Evolutionary conservation across 805 yeast species (phyloP), one percentile per base, ranked within the genome.

Genomic region (Candida sithepensis): DNA sequence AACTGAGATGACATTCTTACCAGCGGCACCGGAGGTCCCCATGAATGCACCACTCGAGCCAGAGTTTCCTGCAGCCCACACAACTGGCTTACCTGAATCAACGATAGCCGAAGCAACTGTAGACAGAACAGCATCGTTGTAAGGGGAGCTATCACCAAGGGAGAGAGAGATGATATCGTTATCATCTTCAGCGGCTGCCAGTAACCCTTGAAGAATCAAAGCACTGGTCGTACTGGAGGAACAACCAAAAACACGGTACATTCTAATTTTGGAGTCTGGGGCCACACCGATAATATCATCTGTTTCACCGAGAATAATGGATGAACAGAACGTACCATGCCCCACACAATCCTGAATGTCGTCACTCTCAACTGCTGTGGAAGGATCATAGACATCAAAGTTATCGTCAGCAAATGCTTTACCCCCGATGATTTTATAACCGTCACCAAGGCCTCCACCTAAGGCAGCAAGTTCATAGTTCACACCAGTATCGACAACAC

Each of bases 251-350:
- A 55, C 52, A 26, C 45, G 47, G 21, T 55, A 55, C 53, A 54
- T 48, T 33, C 45, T 45, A 12, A 55, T 30, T n/a, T 49, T 51
- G 30, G 56, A 53, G 18, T 44, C 40, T 24, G 59, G 59, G n/a
- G 59, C 54, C n/a, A 55, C 59, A 47, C 59, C 59, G n/a, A 30
- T 22, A 18, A 40, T 22, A 38, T 58, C 50, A 33, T 43, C 36
- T 16, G 18, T 44, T 12, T 41, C 49, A 39, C 55, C 59, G 22
- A 52, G 52, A 43, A 59, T 55, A 21, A 58, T 45, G n/a, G 63
- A 52, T 8, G 62, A 47, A 34, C 57, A 59, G 44, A 54, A 55
- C 13, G 62, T 42, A 26, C 62, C 62, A 41, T 59, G 62, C 12
- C 62, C 62, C 19, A 47, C 41, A 44, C 59, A 53, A 44, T 58